These are phyloP conservation scores for Neurospora tetrasperma DNA, from an alignment of 495 filamentous ascomycete genomes.

Conservation along the genomic window DNA sequence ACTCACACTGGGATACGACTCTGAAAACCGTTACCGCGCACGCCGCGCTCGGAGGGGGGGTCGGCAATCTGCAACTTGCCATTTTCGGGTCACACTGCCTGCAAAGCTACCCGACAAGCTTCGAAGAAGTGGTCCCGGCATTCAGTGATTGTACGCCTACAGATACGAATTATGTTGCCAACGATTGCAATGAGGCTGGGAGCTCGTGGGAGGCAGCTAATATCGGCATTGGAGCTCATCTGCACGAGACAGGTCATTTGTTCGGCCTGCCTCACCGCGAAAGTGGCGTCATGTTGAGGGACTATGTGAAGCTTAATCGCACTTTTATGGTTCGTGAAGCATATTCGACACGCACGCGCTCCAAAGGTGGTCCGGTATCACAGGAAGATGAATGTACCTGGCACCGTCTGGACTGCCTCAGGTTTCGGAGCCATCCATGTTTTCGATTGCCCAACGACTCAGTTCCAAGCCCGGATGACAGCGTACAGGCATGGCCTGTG, in stretches of 20 bases:
- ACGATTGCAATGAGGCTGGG: slow-evolving; percentile 73
- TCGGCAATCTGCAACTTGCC: slow-evolving; percentile 64
- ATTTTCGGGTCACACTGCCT: slow-evolving; percentile 86
- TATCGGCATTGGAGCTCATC: slow-evolving; percentile 81
- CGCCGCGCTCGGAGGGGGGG: slow-evolving; percentile 60
- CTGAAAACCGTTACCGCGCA: slow-evolving; percentile 65
- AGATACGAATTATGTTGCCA: slow-evolving; percentile 68
- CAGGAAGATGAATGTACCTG: slow-evolving; percentile 74
- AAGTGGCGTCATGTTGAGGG: slow-evolving; percentile 76
- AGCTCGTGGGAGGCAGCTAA: slow-evolving; percentile 89
- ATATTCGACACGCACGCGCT: slow-evolving; percentile 73
- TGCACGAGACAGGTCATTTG: slow-evolving; percentile 80
- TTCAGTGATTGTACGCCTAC: slow-evolving; percentile 84
- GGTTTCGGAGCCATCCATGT: slow-evolving; percentile 84
- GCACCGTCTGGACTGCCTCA: slow-evolving; percentile 80
- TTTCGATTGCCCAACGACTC: slow-evolving; percentile 75
- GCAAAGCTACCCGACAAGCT: slow-evolving; percentile 71
- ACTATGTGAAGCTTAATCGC: slow-evolving; percentile 76
- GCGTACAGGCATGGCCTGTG: slow-evolving; percentile 79
- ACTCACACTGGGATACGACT: slow-evolving; percentile 74
- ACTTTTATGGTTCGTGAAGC: slow-evolving; percentile 69
- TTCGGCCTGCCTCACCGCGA: slow-evolving; percentile 85
- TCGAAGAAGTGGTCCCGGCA: slow-evolving; percentile 79
- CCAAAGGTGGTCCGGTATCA: slow-evolving; percentile 63
- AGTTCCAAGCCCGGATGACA: slow-evolving; percentile 55